Conservation (phyloP, 129 eudicot species). For the Pulicaria dysenterica region DNA sequence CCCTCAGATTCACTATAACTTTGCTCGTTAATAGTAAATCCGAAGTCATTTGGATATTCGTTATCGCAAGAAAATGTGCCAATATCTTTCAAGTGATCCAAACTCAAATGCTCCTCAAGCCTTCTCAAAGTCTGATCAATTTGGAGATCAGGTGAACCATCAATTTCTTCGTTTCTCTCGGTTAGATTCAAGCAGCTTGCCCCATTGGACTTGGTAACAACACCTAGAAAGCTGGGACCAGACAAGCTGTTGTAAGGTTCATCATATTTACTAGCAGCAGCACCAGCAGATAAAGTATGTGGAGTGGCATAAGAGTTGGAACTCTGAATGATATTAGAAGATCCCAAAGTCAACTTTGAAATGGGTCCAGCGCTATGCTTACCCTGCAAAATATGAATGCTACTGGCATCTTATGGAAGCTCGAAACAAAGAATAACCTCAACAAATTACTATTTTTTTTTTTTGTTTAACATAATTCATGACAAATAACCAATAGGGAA, state of each 20-base stretch:
- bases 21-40: constrained; percentile 31
- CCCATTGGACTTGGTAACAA: constrained; percentile 41
- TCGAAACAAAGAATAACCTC: constrained; percentile 1
- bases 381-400: constrained; percentile 33
- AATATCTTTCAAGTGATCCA: constrained; percentile 49
- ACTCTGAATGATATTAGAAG: constrained; percentile 58
- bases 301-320: constrained; percentile 49
- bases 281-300: constrained; percentile 42
- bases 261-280: constrained; percentile 39
- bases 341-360: constrained; percentile 47
- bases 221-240: constrained; percentile 55
- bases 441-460: constrained; percentile 8
- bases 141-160: constrained; percentile 44
- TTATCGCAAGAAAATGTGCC: constrained; percentile 39
- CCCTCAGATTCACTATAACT: constrained; percentile 32
- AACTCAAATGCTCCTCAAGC: constrained; percentile 77
- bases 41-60: constrained; percentile 47
- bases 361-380: constrained; percentile 48
- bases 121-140: constrained; percentile 56
- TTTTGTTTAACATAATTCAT: not conserved
- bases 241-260: constrained; percentile 48
- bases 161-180: constrained; percentile 40
- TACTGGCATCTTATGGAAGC: constrained; percentile 21
- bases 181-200: constrained; percentile 33
- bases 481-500: constrained; percentile 10